These are phyloP conservation scores for Mercurialis annua DNA, from an alignment of 345 rosid genomes.

Conservation along the genomic window DNA sequence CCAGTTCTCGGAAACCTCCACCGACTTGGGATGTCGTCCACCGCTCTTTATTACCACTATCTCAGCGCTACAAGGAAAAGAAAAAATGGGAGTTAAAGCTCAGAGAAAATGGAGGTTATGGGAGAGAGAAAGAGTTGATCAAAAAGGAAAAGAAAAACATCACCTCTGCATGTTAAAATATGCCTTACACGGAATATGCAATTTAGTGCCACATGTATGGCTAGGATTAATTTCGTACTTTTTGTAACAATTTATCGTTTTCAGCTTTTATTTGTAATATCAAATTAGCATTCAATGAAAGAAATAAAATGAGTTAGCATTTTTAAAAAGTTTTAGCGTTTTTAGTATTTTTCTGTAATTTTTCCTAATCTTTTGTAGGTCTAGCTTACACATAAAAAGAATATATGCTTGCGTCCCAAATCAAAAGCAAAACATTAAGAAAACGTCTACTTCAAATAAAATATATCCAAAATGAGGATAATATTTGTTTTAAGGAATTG, in stretches of 20 bases:
- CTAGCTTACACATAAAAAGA: neutral
- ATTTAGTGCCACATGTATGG: too few relatives aligned
- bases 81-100: too few relatives aligned
- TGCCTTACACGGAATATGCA: too few relatives aligned
- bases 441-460: neutral
- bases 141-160: too few relatives aligned
- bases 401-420: neutral
- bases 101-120: too few relatives aligned
- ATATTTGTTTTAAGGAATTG: neutral
- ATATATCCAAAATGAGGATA: neutral
- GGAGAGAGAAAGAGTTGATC: too few relatives aligned
- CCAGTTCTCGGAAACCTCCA: conserved; percentile 64
- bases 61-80: conserved; percentile 34
- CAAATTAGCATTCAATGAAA: neutral
- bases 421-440: neutral
- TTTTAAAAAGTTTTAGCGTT: neutral
- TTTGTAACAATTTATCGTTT: too few relatives aligned
- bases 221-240: too few relatives aligned
- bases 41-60: conserved; percentile 35
- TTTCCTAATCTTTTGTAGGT: neutral
- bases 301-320: neutral
- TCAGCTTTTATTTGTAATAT: neutral
- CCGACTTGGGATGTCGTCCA: conserved; percentile 46
- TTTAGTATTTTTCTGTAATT: neutral
- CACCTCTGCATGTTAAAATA: too few relatives aligned